Evolutionary conservation across 345 rosid genomes (phyloP).

Genomic region (Camelina laxa): DNA sequence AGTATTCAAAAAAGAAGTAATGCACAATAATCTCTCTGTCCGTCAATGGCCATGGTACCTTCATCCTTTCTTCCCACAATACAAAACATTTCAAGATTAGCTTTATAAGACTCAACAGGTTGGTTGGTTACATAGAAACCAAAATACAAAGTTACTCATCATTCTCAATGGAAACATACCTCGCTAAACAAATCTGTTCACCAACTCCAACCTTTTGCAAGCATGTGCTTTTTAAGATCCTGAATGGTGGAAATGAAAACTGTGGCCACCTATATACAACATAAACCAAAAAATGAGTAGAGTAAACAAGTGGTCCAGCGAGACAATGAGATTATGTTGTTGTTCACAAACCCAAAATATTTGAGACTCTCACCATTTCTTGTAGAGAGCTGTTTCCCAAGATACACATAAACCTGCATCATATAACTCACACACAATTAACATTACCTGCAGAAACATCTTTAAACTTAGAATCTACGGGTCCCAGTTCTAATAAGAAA

Average conservation of each 20-base stretch:
- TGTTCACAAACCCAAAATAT: constrained; percentile 4
- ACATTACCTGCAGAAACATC: not conserved
- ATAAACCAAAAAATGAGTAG: too few species aligned
- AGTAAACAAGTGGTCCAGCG: not conserved
- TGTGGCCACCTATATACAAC: constrained; percentile 86
- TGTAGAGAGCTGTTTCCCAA: constrained; percentile 42
- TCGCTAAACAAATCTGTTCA: constrained; percentile 75
- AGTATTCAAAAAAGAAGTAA: constrained; percentile 69
- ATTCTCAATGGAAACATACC: constrained; percentile 48
- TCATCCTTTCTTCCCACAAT: constrained; percentile 90
- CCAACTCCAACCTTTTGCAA: constrained; percentile 65
- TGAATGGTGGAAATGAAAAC: constrained; percentile 68
- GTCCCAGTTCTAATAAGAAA: not conserved
- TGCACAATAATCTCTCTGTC: constrained; percentile 82
- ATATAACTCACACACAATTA: not conserved
- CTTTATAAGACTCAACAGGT: constrained; percentile 10
- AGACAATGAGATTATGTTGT: not conserved
- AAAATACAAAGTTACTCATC: not conserved
- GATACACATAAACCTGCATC: constrained; percentile 45
- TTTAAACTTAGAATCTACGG: not conserved
- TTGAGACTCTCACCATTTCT: constrained; percentile 36
- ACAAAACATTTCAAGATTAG: constrained; percentile 33
- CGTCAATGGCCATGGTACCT: constrained; percentile 89
- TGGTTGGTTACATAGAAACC: constrained; percentile 20
- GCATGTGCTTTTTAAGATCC: constrained; percentile 54